phyloP scores from a whole-genome alignment of 495 filamentous ascomycete genomes.

The Tuber melanosporum region DNA sequence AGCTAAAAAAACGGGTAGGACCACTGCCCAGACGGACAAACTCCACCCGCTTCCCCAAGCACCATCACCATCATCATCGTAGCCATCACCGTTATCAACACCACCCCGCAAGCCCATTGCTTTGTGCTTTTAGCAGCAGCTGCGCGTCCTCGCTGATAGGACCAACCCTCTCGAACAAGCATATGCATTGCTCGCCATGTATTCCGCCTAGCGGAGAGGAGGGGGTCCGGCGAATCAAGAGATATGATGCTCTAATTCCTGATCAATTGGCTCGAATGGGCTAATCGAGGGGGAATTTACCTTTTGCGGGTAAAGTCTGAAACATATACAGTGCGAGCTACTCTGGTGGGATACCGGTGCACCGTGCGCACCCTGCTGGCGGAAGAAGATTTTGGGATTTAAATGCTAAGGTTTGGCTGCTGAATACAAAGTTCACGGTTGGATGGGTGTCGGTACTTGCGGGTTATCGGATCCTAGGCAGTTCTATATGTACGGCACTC shows the following conservation, averaged over 20 bases:
- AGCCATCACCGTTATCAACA: neutral
- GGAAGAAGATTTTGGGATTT: neutral
- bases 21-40: neutral
- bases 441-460: neutral
- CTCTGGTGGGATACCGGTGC: neutral
- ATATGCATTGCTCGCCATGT: neutral
- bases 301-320: neutral
- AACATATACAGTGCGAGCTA: neutral
- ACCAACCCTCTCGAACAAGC: neutral
- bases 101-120: neutral
- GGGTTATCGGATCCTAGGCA: neutral
- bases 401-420: neutral
- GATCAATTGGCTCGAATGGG: neutral
- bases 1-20: neutral
- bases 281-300: neutral
- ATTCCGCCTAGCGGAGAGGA: neutral
- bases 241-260: neutral
- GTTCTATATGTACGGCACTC: neutral
- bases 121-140: neutral
- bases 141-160: neutral
- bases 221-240: neutral
- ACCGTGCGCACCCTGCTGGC: neutral
- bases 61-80: neutral
- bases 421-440: neutral
- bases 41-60: neutral